These are phyloP conservation scores for Epichloe glyceriae DNA, from an alignment of 2,329 filamentous ascomycete species.

Conservation along the genomic window DNA sequence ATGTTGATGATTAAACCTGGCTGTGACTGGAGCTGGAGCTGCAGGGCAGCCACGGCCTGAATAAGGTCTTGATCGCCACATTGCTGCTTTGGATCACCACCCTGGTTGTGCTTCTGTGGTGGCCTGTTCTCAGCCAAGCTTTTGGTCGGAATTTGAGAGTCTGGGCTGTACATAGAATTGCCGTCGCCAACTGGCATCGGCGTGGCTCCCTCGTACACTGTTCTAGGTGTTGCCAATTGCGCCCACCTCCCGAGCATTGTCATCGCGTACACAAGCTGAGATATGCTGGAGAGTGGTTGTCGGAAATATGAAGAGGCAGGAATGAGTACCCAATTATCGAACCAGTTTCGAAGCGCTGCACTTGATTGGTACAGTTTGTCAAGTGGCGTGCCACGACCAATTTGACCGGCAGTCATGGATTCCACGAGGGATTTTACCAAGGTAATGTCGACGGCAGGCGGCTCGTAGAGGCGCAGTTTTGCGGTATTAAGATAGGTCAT, in stretches of 20 bases:
- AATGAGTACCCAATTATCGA: constrained; percentile 33
- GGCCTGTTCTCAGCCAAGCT: background rate
- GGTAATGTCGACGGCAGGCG: constrained; percentile 28
- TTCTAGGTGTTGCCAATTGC: constrained; percentile 28
- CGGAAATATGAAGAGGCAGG: constrained; percentile 29
- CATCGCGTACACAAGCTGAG: constrained; percentile 36
- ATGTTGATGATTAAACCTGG: constrained; percentile 33
- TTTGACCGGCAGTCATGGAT: constrained; percentile 24
- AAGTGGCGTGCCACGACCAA: constrained; percentile 28
- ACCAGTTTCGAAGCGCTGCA: constrained; percentile 33
- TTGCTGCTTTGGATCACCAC: constrained; percentile 1
- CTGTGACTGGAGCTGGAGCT: constrained; percentile 28
- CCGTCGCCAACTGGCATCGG: constrained; percentile 16
- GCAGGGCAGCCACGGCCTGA: constrained; percentile 26
- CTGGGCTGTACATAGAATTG: constrained; percentile 12
- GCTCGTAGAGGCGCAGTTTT: constrained; percentile 33
- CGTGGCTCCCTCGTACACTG: constrained; percentile 12
- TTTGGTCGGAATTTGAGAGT: constrained; percentile 11
- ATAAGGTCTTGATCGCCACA: constrained; percentile 25
- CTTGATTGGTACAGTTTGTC: constrained; percentile 38
- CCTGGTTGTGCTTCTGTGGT: background rate
- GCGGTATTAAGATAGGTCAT: constrained; percentile 25
- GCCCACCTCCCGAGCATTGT: constrained; percentile 39
- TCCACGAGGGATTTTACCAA: constrained; percentile 30
- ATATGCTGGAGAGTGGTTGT: constrained; percentile 30